phyloP scores from a whole-genome alignment of 495 filamentous ascomycete species.

The Aspergillus incahuasiensis region DNA sequence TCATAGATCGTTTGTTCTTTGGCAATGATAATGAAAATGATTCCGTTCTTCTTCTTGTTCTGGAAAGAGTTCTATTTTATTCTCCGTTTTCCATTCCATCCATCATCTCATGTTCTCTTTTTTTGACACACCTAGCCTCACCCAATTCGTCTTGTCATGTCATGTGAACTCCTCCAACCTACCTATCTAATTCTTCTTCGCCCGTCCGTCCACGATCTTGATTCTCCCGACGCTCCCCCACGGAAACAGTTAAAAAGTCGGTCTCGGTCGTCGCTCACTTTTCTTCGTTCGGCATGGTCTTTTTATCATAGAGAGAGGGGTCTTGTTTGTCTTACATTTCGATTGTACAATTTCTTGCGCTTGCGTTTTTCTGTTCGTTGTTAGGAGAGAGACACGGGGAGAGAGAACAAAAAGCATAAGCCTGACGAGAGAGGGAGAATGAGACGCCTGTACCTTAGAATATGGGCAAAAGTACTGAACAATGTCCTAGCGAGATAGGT shows the following conservation, averaged over 20 bases:
- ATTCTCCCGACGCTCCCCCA: slow-evolving; percentile 16
- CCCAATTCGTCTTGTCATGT: slow-evolving; percentile 15
- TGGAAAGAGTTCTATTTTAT: slow-evolving; percentile 32
- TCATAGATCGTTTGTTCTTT: slow-evolving; percentile 41
- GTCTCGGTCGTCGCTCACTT: slow-evolving; percentile 16
- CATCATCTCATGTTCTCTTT: too few relatives aligned
- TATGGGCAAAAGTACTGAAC: neutral
- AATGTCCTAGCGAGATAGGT: slow-evolving; percentile 20
- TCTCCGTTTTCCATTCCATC: slow-evolving; percentile 19
- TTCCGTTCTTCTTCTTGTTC: slow-evolving; percentile 30
- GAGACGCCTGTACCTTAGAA: slow-evolving; percentile 6
- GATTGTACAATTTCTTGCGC: slow-evolving; percentile 20
- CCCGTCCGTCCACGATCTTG: slow-evolving; percentile 27
- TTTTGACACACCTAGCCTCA: slow-evolving; percentile 18
- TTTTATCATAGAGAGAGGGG: slow-evolving; percentile 10
- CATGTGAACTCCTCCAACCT: slow-evolving; percentile 19
- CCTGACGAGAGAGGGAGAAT: neutral
- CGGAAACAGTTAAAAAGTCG: slow-evolving; percentile 24
- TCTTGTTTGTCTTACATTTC: slow-evolving; percentile 6
- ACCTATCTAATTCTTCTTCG: slow-evolving; percentile 17
- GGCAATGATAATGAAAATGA: slow-evolving; percentile 44
- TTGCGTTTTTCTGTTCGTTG: neutral
- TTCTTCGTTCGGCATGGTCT: slow-evolving; percentile 7
- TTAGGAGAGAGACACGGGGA: slow-evolving; percentile 7
- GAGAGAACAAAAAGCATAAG: neutral